phyloP scores from a whole-genome alignment of 148 eudicot genomes.

The Rhododendron mucronatum region DNA sequence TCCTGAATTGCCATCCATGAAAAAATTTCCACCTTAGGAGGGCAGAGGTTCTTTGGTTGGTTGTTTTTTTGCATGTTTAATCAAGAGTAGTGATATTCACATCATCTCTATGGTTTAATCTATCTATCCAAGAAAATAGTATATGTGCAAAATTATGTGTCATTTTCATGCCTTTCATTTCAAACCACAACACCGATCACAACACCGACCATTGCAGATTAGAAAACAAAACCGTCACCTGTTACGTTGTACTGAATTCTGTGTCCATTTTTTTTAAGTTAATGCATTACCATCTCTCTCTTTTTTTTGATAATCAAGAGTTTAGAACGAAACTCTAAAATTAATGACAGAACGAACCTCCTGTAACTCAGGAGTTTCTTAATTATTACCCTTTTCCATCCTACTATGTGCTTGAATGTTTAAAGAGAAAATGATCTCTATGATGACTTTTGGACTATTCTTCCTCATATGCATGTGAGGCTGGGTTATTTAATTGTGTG shows the following conservation, averaged over 20 bases:
- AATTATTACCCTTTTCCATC: background rate
- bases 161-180: background rate
- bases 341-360: background rate
- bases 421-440: background rate
- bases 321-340: no score
- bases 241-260: background rate
- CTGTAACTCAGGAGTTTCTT: background rate
- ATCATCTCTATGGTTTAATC: background rate
- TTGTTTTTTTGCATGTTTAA: background rate
- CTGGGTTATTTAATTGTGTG: background rate
- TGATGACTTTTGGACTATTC: background rate
- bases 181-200: background rate
- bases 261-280: no score
- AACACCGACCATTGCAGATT: background rate
- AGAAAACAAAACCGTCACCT: background rate
- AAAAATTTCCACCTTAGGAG: no score
- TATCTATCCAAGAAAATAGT: no score
- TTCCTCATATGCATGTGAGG: slow-evolving; percentile 5
- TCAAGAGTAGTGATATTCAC: background rate
- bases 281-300: background rate
- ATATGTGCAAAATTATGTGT: background rate
- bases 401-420: background rate
- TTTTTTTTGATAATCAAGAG: no score
- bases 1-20: no score
- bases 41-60: background rate